phyloP scores from a whole-genome alignment of 2,329 filamentous ascomycete genomes.

The Cladosporium austrohemisphaericum region DNA sequence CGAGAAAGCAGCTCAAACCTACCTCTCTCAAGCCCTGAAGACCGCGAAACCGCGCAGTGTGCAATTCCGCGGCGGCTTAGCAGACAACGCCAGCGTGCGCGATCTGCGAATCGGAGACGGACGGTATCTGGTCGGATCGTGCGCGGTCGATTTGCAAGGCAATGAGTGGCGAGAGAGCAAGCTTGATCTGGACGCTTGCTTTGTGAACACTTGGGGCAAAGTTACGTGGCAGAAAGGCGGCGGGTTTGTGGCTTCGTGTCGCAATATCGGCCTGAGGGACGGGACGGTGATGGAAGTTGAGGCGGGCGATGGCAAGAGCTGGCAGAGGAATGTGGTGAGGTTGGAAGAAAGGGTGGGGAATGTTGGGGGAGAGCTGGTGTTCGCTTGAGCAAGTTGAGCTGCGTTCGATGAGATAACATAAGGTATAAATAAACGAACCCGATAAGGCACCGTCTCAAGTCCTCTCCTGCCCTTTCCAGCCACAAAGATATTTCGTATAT shows the following conservation, averaged over 20 bases:
- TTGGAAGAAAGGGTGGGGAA: conserved; percentile 13
- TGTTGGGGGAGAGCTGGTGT: conserved; percentile 6
- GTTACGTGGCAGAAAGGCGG: conserved; percentile 9
- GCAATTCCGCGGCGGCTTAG: conserved; percentile 4
- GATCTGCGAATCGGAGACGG: background rate
- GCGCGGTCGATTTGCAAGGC: conserved; percentile 7
- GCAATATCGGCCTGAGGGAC: background rate
- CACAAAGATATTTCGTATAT: no score
- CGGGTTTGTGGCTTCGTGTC: background rate
- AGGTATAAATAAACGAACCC: no score
- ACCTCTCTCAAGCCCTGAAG: conserved; percentile 24
- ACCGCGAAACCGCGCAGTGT: background rate
- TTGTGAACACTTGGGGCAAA: conserved; percentile 12
- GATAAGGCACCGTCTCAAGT: no score
- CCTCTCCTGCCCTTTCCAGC: no score
- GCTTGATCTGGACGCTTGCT: conserved; percentile 11
- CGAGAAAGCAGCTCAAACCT: conserved; percentile 49
- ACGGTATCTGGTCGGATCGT: conserved; percentile 5
- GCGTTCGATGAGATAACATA: background rate
- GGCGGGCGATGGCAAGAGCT: conserved; percentile 12
- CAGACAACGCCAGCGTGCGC: background rate
- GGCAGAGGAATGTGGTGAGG: conserved; percentile 12
- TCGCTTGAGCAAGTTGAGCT: background rate
- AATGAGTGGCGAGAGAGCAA: background rate
- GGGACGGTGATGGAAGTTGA: conserved; percentile 12